These are phyloP conservation scores for Gaeumannomyces tritici DNA, from an alignment of 2,329 filamentous ascomycete genomes.

Conservation along the genomic window DNA sequence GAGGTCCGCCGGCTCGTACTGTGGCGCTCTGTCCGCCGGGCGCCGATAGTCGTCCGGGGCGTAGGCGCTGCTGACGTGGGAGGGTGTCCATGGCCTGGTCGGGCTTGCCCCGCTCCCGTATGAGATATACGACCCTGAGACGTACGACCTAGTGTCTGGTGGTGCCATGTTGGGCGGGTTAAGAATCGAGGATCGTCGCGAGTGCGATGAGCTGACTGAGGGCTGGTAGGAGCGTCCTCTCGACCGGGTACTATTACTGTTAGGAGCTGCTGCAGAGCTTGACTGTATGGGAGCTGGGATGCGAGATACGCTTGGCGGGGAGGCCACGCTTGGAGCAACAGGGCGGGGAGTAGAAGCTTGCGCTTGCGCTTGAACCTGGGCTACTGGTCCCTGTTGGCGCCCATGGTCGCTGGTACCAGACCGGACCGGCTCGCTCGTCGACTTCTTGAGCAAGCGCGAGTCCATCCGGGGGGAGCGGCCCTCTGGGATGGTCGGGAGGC, in stretches of 20 bases:
- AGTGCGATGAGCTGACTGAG: constrained; percentile 37
- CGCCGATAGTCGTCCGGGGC: constrained; percentile 58
- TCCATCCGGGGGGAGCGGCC: constrained; percentile 34
- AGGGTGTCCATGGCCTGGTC: constrained; percentile 50
- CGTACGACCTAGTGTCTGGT: constrained; percentile 50
- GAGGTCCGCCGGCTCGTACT: constrained; percentile 79
- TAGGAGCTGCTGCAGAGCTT: constrained; percentile 29
- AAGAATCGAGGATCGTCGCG: constrained; percentile 37
- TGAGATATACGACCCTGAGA: constrained; percentile 49
- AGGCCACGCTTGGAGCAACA: neutral
- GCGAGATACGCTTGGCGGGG: no score
- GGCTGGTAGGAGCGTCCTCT: constrained; percentile 41
- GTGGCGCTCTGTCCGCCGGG: constrained; percentile 57
- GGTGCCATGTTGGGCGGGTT: constrained; percentile 53
- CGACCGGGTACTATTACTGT: constrained; percentile 32
- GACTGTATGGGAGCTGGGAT: constrained; percentile 7
- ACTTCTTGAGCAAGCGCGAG: constrained; percentile 22
- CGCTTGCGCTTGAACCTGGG: neutral
- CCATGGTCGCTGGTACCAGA: neutral
- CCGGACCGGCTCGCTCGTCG: constrained; percentile 13
- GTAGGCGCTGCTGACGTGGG: constrained; percentile 18
- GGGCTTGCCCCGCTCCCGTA: constrained; percentile 40
- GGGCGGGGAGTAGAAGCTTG: no score
- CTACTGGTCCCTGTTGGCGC: neutral
- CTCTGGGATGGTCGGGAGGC: constrained; percentile 41